Base-by-base conservation (phyloP, 441 rosid genomes). In the Populus tomentosa region DNA sequence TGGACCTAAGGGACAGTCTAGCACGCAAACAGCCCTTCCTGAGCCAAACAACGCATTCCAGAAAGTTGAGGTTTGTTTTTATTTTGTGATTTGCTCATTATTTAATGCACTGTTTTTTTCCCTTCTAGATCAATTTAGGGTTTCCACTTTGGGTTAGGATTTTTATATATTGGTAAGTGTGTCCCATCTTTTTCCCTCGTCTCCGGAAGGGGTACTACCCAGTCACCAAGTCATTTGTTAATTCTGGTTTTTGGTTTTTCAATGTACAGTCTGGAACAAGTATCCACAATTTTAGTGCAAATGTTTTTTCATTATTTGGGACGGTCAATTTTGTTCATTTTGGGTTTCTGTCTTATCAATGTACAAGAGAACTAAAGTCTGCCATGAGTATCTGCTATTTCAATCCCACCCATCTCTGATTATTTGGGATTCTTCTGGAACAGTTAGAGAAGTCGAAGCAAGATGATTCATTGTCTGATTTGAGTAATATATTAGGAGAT, bases 361-460 rank as follows among this genome's bases (percentile, higher is more conserved):
- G 64, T 59, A 59, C 24, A 59, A 18, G 62, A 20, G 62, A 56
- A 20, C 23, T 20, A 20, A 16, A 18, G 59, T 65, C 14, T 53
- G 32, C 33, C 18, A 16, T 69, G 20, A 26, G 50, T 35, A 8
- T 26, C 3, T 75, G 33, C 20, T 36, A 35, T 36, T 24, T 13
- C 26, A 33, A 69, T 61, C 40, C 64, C 24, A 53, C 14, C 21
- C 5, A 16, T 79, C 53, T 50, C 24, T 50, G 7, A 64, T 3
- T 50, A 9, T 74, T 69, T 67, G 80, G 69, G 63, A 50, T 85
- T 35, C 9, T 42, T 33, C 23, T 32, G 18, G 56, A 83, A 81
- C 90, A 95, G 97, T 72, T 90, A 30, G 98, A 96, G 83, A 92
- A 82, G 69, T 81, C 82, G 46, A 96, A 92, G 87, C 99, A 94